Conservation (phyloP, 257 asterid genomes). For the Salvia miltiorrhiza region DNA sequence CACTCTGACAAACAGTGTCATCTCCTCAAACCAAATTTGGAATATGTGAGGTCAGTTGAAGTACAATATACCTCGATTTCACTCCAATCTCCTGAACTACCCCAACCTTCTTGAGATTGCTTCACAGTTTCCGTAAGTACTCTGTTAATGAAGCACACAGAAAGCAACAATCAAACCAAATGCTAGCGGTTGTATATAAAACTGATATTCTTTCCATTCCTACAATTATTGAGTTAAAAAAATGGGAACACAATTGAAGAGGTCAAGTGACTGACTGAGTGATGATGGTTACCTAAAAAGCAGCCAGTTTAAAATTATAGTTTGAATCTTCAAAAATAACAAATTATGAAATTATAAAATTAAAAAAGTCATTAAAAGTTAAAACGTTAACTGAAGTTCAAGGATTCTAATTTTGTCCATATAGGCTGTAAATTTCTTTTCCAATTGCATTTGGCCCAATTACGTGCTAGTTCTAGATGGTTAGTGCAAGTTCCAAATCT, state of each 20-base stretch:
- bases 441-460: not conserved
- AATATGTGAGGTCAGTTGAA: not conserved
- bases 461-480: not conserved
- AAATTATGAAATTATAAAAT: not conserved
- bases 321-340: not conserved
- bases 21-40: not conserved
- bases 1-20: not conserved
- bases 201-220: not conserved
- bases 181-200: not conserved
- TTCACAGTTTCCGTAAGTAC: conserved; percentile 68
- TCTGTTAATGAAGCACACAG: conserved; percentile 39
- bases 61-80: conserved; percentile 61
- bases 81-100: conserved; percentile 69
- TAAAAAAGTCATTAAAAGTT: not conserved
- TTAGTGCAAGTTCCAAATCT: not conserved
- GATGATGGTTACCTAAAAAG: not conserved
- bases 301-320: not conserved
- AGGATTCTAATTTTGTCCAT: not conserved
- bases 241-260: not conserved
- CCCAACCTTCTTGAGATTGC: conserved; percentile 67
- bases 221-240: not conserved
- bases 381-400: too few relatives aligned
- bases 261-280: not conserved
- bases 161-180: conserved; percentile 6
- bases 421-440: not conserved